Conservation (phyloP, 305 asterid species). For the Fraxinus sp. region DNA sequence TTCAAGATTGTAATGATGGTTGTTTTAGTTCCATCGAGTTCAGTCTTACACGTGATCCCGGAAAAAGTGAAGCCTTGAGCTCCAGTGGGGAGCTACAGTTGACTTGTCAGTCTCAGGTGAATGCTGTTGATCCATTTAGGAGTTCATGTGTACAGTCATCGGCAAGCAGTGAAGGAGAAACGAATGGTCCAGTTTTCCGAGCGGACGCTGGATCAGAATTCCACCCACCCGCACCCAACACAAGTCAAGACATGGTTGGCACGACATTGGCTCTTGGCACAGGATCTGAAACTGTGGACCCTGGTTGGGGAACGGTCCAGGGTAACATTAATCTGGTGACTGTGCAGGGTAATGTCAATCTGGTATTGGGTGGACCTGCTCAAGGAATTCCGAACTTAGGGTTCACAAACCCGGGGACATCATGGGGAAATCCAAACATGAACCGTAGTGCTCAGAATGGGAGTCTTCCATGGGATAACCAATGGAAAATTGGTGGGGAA, state of each 20-base stretch:
- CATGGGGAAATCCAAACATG: conserved; percentile 54
- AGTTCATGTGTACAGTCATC: conserved; percentile 58
- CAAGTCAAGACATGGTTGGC: conserved; percentile 40
- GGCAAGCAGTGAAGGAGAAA: conserved; percentile 64
- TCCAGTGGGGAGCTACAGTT: conserved; percentile 32
- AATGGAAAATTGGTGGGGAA: conserved; percentile 60
- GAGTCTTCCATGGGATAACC: conserved; percentile 63
- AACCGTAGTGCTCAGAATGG: conserved; percentile 48
- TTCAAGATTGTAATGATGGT: conserved; percentile 24
- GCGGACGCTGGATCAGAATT: conserved; percentile 49
- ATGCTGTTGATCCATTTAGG: conserved; percentile 41
- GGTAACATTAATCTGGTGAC: conserved; percentile 63
- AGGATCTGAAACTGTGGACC: conserved; percentile 44
- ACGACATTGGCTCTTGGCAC: conserved; percentile 26
- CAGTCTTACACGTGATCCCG: conserved; percentile 25
- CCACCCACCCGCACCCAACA: conserved; percentile 40
- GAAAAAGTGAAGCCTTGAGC: conserved; percentile 33
- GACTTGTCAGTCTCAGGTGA: conserved; percentile 38
- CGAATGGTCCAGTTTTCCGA: conserved; percentile 41
- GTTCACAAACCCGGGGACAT: conserved; percentile 41
- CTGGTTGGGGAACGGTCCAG: conserved; percentile 52
- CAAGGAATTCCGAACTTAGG: conserved; percentile 52
- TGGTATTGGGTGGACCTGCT: conserved; percentile 55
- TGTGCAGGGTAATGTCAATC: conserved; percentile 61
- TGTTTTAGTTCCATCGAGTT: conserved; percentile 29